Evolutionary conservation across 768 basidiomycete species (phyloP).

Genomic region (Pleurotus cornucopiae): DNA sequence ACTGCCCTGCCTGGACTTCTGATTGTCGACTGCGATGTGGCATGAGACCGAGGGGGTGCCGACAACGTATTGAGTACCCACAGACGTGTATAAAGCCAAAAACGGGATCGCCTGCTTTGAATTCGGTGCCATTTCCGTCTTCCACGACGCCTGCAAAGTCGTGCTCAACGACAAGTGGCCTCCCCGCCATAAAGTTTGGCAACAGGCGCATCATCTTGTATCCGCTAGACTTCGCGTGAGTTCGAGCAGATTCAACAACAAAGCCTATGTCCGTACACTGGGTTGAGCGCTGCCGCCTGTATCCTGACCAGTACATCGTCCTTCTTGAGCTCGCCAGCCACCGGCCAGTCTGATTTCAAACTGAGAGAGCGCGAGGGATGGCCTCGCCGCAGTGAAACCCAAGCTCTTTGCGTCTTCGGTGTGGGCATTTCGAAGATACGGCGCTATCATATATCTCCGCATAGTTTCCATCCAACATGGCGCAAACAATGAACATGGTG

Average conservation of each 20-base stretch:
- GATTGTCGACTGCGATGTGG: slow-evolving; percentile 2
- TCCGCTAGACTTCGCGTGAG: slow-evolving; percentile 26
- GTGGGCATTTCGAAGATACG: slow-evolving; percentile 12
- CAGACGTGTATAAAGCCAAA: slow-evolving; percentile 36
- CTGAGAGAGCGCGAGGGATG: slow-evolving; percentile 26
- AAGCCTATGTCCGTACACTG: slow-evolving; percentile 1
- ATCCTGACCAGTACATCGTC: slow-evolving; percentile 14
- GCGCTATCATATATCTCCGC: not conserved
- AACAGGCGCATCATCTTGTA: slow-evolving; percentile 39
- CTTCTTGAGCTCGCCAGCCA: slow-evolving; percentile 26
- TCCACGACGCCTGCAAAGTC: slow-evolving; percentile 53
- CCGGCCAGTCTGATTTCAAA: slow-evolving; percentile 31
- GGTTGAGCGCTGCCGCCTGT: slow-evolving; percentile 14
- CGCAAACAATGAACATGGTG: not conserved
- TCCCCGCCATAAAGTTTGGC: slow-evolving; percentile 32
- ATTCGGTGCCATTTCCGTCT: slow-evolving; percentile 37
- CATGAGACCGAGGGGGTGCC: not conserved
- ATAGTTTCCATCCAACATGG: not conserved
- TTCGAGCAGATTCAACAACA: not conserved
- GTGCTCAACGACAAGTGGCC: slow-evolving; percentile 41
- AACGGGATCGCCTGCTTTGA: slow-evolving; percentile 47
- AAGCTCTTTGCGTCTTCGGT: slow-evolving; percentile 33
- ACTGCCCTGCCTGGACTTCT: slow-evolving; percentile 33
- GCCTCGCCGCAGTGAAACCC: slow-evolving; percentile 31
- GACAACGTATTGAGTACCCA: not conserved